phyloP scores from a whole-genome alignment of 139 green algal genomes.

The Chlamydomonas sp. region DNA sequence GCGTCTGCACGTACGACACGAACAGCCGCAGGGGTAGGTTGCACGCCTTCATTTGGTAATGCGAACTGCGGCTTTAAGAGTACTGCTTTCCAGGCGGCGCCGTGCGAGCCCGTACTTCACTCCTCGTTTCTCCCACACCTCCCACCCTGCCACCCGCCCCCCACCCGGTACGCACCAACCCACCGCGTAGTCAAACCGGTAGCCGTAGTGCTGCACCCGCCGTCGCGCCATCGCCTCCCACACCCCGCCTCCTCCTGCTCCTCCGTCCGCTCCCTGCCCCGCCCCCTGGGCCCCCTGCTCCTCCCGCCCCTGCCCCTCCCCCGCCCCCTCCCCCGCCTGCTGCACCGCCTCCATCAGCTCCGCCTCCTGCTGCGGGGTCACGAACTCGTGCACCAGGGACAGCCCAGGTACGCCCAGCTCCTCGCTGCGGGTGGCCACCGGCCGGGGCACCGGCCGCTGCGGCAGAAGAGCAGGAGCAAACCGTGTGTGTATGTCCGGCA shows the following conservation, averaged over 20 bases:
- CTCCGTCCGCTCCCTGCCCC: not conserved
- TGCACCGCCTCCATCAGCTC: slow-evolving; percentile 70
- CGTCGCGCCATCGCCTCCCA: slow-evolving; percentile 72
- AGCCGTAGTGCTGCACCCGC: slow-evolving; percentile 91
- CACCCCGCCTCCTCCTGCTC: not conserved
- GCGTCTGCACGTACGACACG: slow-evolving; percentile 16
- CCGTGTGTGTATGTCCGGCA: too few relatives aligned
- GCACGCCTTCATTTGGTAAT: too few relatives aligned
- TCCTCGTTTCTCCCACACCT: too few relatives aligned
- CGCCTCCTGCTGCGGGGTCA: slow-evolving; percentile 66
- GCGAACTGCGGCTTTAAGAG: too few relatives aligned
- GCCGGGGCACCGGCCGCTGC: slow-evolving; percentile 19
- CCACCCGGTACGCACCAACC: not conserved
- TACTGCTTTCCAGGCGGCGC: too few relatives aligned
- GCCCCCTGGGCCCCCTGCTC: not conserved
- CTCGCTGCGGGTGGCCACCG: not conserved
- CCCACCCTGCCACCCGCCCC: not conserved
- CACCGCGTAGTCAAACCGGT: slow-evolving; percentile 72
- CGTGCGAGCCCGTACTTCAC: too few relatives aligned
- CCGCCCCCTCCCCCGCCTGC: not conserved
- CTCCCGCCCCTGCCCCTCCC: not conserved
- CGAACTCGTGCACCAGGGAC: slow-evolving; percentile 66
- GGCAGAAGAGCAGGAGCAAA: too few relatives aligned
- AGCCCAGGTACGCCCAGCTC: slow-evolving; percentile 75
- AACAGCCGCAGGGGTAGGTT: not conserved